Conservation (phyloP, 2,329 filamentous ascomycete species). For the Tolypocladium album region DNA sequence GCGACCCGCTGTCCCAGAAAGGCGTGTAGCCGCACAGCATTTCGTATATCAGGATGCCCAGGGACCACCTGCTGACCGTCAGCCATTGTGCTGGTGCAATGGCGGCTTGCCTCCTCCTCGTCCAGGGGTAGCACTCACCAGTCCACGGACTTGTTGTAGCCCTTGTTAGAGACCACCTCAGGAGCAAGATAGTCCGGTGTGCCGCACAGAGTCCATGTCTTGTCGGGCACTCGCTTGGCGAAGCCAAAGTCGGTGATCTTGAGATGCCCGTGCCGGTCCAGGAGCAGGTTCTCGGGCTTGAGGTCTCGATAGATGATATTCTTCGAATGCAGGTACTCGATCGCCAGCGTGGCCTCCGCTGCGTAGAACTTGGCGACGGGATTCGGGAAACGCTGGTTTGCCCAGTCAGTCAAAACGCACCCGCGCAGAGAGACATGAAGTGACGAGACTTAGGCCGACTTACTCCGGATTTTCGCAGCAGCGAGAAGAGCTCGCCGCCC, state of each 20-base stretch:
- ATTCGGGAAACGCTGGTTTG: conserved; percentile 79
- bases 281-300: conserved; percentile 86
- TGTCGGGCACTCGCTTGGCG: conserved; percentile 95
- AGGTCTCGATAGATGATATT: conserved; percentile 97
- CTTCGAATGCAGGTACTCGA: conserved; percentile 89
- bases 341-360: conserved; percentile 86
- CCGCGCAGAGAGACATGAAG: not conserved
- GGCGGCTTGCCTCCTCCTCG: not conserved
- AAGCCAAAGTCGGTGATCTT: conserved; percentile 99
- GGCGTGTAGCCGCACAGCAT: conserved; percentile 99
- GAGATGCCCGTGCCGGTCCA: conserved; percentile 86
- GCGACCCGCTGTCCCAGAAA: conserved; percentile 96
- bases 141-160: conserved; percentile 98
- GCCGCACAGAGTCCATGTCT: conserved; percentile 97
- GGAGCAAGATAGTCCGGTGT: conserved; percentile 96
- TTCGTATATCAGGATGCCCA: conserved; percentile 97
- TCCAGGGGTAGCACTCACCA: conserved; percentile 55
- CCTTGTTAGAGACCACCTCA: conserved; percentile 97
- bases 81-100: not conserved
- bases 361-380: conserved; percentile 99
- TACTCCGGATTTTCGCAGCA: conserved; percentile 87
- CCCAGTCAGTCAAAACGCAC: not conserved
- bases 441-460: conserved; percentile 15
- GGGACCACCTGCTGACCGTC: conserved; percentile 68
- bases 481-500: conserved; percentile 91